phyloP scores from a whole-genome alignment of 768 basidiomycete genomes.

The Sporobolomyces phaffii region DNA sequence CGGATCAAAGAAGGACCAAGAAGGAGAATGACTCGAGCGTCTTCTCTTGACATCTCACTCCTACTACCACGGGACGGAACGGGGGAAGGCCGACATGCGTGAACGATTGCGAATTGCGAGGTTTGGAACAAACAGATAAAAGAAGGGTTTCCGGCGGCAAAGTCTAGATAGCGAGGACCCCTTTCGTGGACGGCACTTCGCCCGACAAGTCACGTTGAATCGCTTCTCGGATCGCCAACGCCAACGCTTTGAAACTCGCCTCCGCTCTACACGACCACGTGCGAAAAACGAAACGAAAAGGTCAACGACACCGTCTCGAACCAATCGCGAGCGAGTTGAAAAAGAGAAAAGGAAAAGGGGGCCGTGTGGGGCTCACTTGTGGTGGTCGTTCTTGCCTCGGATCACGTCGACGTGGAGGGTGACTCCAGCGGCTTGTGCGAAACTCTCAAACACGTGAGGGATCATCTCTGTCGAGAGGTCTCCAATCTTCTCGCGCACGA shows the following conservation, averaged over 20 bases:
- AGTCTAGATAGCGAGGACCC: conserved; percentile 58
- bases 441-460: conserved; percentile 93
- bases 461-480: conserved; percentile 97
- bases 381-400: conserved; percentile 94
- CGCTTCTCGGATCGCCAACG: conserved; percentile 91
- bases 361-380: conserved; percentile 59
- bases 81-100: too few species aligned
- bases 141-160: too few species aligned
- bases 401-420: conserved; percentile 92
- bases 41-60: too few species aligned
- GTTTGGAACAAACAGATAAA: too few species aligned
- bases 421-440: conserved; percentile 89
- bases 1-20: too few species aligned
- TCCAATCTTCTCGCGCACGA: conserved; percentile 85
- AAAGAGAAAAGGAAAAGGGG: not conserved
- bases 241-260: conserved; percentile 95
- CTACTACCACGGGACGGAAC: too few species aligned
- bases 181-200: conserved; percentile 95
- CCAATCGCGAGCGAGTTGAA: not conserved
- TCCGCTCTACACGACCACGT: conserved; percentile 57
- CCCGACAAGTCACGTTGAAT: conserved; percentile 78
- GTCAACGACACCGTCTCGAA: too few species aligned
- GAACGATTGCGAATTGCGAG: too few species aligned
- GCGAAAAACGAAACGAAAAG: too few species aligned
- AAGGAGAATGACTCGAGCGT: too few species aligned